Conservation (phyloP, 1,139 yeast species). For the Yamadazyma trypodendri region DNA sequence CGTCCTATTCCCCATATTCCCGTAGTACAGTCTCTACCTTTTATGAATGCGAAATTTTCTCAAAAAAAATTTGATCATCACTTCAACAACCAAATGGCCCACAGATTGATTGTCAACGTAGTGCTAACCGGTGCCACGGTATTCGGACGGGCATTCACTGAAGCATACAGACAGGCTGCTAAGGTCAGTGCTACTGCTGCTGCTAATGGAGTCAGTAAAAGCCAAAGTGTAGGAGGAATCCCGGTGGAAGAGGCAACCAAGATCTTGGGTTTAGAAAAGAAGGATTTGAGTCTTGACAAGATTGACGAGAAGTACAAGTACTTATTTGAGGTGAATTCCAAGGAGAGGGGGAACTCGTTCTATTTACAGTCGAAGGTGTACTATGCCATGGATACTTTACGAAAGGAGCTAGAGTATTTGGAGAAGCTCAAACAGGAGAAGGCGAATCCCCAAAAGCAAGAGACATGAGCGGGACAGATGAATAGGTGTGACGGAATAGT, state of each 20-base stretch:
- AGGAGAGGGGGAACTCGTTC: constrained; percentile 92
- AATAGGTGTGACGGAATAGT: too few species aligned
- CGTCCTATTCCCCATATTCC: too few species aligned
- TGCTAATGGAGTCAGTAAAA: constrained; percentile 52
- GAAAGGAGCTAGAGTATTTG: constrained; percentile 46
- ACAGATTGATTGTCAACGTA: constrained; percentile 84
- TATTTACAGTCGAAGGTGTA: constrained; percentile 89
- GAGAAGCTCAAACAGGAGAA: constrained; percentile 32
- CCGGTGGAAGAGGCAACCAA: constrained; percentile 88
- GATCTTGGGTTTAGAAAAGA: constrained; percentile 74
- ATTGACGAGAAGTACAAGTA: constrained; percentile 77
- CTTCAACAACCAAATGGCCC: constrained; percentile 57
- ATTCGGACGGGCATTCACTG: constrained; percentile 94
- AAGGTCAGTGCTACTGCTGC: constrained; percentile 68
- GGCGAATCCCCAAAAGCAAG: constrained; percentile 3
- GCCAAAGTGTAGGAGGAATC: constrained; percentile 66
- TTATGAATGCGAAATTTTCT: constrained; percentile 1
- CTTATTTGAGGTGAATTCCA: constrained; percentile 82
- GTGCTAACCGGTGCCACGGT: constrained; percentile 93
- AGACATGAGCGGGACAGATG: neutral
- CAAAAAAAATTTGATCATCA: constrained; percentile 4
- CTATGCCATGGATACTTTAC: constrained; percentile 55
- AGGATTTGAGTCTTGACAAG: constrained; percentile 55
- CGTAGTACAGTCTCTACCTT: too few species aligned
- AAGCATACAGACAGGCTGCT: constrained; percentile 96